Evolutionary conservation across 164 flowering plant species (phyloP).

Genomic region (Malania oleifera): DNA sequence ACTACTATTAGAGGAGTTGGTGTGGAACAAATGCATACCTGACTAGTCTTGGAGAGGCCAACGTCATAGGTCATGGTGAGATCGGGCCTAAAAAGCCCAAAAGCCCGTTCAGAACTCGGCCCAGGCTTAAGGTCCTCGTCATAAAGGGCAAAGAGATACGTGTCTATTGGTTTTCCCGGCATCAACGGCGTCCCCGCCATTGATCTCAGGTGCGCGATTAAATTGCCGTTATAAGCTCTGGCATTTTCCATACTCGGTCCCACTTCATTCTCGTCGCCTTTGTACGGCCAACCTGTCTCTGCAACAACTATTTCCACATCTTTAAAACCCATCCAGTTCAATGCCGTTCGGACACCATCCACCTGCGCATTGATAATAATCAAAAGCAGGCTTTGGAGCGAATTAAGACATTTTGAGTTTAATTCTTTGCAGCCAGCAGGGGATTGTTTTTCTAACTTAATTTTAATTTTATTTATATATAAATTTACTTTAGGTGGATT

Average conservation of each 20-base stretch:
- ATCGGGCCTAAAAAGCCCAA: conserved; percentile 84
- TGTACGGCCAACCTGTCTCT: conserved; percentile 96
- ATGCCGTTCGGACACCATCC: conserved; percentile 77
- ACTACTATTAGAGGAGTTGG: too few species aligned
- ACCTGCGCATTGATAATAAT: conserved; percentile 59
- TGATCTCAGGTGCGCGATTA: conserved; percentile 75
- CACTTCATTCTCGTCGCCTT: conserved; percentile 66
- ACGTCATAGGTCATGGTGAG: conserved; percentile 67
- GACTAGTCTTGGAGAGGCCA: conserved; percentile 59
- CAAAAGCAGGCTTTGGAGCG: too few species aligned
- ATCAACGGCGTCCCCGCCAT: conserved; percentile 90
- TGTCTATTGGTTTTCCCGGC: conserved; percentile 90
- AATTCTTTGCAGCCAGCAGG: too few species aligned
- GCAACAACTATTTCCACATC: conserved; percentile 85
- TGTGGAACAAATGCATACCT: conserved; percentile 42
- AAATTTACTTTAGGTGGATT: too few species aligned
- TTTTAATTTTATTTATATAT: too few species aligned
- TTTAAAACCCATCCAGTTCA: conserved; percentile 59
- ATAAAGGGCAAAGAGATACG: conserved; percentile 83
- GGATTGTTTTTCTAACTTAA: too few species aligned
- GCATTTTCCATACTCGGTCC: conserved; percentile 85
- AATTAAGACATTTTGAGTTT: too few species aligned
- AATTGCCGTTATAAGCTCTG: conserved; percentile 78
- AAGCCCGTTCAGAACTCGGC: conserved; percentile 68
- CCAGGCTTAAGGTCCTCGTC: conserved; percentile 93